phyloP scores from a whole-genome alignment of 148 eudicot genomes.

The Rhododendron vialii region DNA sequence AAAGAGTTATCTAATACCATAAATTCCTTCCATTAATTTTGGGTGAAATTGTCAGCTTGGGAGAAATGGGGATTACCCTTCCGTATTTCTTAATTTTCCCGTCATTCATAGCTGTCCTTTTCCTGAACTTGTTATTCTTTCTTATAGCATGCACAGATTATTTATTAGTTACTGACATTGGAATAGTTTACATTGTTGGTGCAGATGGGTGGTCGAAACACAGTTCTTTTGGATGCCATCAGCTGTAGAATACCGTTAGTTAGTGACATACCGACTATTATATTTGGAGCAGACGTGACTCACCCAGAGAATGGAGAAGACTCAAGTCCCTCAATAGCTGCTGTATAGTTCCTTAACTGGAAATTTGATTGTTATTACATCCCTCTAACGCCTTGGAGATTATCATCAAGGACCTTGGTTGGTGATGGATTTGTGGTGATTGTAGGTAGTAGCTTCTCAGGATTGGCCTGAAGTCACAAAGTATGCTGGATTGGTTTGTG shows the following conservation, averaged over 20 bases:
- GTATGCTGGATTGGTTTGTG: constrained; percentile 68
- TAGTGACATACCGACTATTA: constrained; percentile 73
- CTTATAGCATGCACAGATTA: not conserved
- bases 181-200: not conserved
- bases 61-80: not conserved
- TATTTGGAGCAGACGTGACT: constrained; percentile 91
- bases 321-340: constrained; percentile 78
- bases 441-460: constrained; percentile 77
- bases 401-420: not conserved
- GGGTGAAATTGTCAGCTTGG: not conserved
- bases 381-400: not conserved
- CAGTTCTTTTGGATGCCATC: constrained; percentile 66
- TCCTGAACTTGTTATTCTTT: not conserved
- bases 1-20: not conserved
- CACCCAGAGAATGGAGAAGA: constrained; percentile 81
- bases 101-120: not conserved
- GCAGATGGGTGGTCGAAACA: constrained; percentile 80
- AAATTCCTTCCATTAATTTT: constrained; percentile 7
- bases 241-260: constrained; percentile 71
- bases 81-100: not conserved
- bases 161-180: not conserved
- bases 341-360: constrained; percentile 32
- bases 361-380: not conserved
- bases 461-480: constrained; percentile 89
- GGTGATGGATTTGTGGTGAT: constrained; percentile 15